Evolutionary conservation across 768 basidiomycete genomes (phyloP).

Genomic region (Leccinum olivaceopallidum): DNA sequence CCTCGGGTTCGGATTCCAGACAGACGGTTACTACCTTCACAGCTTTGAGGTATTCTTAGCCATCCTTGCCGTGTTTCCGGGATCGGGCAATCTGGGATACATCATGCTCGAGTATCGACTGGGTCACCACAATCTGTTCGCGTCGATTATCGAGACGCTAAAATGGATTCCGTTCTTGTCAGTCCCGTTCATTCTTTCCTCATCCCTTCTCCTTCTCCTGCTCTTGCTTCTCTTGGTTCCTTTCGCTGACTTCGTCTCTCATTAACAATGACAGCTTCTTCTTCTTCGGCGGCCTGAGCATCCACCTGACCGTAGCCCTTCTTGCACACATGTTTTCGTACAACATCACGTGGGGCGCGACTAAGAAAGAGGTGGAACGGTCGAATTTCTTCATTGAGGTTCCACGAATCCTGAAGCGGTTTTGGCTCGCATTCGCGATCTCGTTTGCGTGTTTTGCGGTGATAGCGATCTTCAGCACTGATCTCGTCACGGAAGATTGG

Average conservation of each 20-base stretch:
- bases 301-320: conserved; percentile 54
- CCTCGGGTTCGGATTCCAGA: conserved; percentile 69
- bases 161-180: conserved; percentile 39
- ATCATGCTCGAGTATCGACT: conserved; percentile 72
- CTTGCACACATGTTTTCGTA: conserved; percentile 60
- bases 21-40: conserved; percentile 76
- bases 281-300: conserved; percentile 57
- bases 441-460: conserved; percentile 50
- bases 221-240: background rate
- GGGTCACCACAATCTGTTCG: conserved; percentile 37
- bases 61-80: conserved; percentile 70
- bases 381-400: conserved; percentile 92
- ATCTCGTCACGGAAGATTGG: conserved; percentile 63
- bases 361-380: conserved; percentile 81
- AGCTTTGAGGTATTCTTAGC: conserved; percentile 81
- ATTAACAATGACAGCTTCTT: conserved; percentile 36
- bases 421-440: conserved; percentile 63
- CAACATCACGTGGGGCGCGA: conserved; percentile 60
- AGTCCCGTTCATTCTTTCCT: background rate
- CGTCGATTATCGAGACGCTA: conserved; percentile 24
- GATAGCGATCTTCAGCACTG: conserved; percentile 54
- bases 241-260: background rate
- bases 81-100: conserved; percentile 69
- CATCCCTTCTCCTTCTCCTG: background rate
- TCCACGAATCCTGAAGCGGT: conserved; percentile 79